Conservation (phyloP, 2,329 filamentous ascomycete genomes). For the Pyrenophora graminea region DNA sequence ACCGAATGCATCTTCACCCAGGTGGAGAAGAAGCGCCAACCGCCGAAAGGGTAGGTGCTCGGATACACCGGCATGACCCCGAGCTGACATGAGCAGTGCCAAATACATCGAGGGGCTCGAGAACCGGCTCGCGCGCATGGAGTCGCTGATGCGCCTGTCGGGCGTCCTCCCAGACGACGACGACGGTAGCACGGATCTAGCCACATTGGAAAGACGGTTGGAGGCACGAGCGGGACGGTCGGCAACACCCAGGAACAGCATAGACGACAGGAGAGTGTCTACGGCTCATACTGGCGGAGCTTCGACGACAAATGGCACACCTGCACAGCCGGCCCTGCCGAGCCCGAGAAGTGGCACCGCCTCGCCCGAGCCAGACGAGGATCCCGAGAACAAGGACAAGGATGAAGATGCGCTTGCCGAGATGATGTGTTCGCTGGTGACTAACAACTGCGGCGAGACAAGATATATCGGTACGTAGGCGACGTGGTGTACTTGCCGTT, state of each 20-base stretch:
- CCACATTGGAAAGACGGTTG: conserved; percentile 78
- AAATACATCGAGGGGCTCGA: conserved; percentile 98
- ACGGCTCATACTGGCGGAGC: conserved; percentile 43
- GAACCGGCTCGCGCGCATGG: conserved; percentile 94
- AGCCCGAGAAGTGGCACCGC: conserved; percentile 57
- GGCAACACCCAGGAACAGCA: conserved; percentile 25
- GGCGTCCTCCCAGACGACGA: conserved; percentile 86
- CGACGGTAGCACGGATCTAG: conserved; percentile 81
- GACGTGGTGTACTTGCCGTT: no score
- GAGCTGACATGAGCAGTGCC: conserved; percentile 60
- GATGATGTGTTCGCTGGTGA: conserved; percentile 98
- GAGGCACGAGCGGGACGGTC: conserved; percentile 54
- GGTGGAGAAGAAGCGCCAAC: conserved; percentile 97
- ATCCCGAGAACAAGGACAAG: conserved; percentile 42
- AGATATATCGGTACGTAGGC: conserved; percentile 79
- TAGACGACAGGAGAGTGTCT: conserved; percentile 40
- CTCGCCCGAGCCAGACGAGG: conserved; percentile 56
- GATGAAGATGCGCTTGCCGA: conserved; percentile 90
- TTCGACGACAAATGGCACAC: conserved; percentile 42
- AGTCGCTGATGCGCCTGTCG: conserved; percentile 83
- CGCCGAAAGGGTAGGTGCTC: conserved; percentile 78
- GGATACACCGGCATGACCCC: neutral
- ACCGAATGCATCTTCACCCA: conserved; percentile 97
- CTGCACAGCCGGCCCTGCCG: conserved; percentile 51
- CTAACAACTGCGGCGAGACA: conserved; percentile 91